phyloP scores from a whole-genome alignment of 805 yeast genomes.

The Kodamaea kaohsiungensis region DNA sequence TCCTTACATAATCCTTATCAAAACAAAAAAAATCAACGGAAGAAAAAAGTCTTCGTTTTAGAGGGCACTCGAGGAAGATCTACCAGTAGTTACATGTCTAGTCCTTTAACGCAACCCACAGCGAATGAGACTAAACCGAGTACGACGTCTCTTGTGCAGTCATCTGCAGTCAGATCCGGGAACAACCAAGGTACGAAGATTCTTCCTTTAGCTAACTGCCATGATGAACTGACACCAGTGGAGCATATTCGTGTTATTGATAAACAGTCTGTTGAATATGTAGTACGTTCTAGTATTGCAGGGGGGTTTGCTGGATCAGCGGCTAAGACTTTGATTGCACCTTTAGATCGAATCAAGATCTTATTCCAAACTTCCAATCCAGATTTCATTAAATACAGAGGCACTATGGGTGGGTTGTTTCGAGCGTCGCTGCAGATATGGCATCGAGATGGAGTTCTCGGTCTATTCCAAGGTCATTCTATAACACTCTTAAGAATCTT shows the following conservation, averaged over 20 bases:
- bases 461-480: conserved; percentile 93
- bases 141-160: neutral
- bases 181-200: neutral
- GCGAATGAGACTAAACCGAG: neutral
- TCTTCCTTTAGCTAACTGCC: conserved; percentile 15
- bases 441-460: conserved; percentile 67
- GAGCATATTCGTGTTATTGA: conserved; percentile 45
- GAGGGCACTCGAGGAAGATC: neutral
- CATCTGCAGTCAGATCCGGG: neutral
- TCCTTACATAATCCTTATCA: conserved; percentile 1
- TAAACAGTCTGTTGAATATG: conserved; percentile 74
- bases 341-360: conserved; percentile 91
- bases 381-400: conserved; percentile 75
- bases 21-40: neutral
- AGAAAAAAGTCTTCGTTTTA: neutral
- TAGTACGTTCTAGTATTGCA: conserved; percentile 81
- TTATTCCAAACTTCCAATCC: conserved; percentile 95
- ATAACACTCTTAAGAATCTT: conserved; percentile 89
- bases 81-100: neutral
- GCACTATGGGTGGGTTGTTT: conserved; percentile 74
- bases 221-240: conserved; percentile 33
- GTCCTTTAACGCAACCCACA: neutral
- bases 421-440: conserved; percentile 71
- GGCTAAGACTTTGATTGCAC: conserved; percentile 95
- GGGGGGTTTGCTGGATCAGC: conserved; percentile 96